These are phyloP conservation scores for Puccinia horiana DNA, from an alignment of 1,284 basidiomycete genomes.

Conservation along the genomic window DNA sequence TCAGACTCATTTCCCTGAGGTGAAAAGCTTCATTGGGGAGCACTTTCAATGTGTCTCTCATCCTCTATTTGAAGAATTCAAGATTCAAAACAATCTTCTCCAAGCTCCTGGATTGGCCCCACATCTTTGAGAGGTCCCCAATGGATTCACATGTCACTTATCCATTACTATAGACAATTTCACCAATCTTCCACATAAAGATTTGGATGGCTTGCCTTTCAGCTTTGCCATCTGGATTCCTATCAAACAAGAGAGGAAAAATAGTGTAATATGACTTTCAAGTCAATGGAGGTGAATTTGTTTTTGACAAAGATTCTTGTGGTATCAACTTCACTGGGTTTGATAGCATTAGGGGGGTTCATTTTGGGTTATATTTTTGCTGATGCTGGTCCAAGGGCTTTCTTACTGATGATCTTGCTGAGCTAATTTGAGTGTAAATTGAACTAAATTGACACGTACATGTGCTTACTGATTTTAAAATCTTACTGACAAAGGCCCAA, in stretches of 20 bases:
- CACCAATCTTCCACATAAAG: background rate
- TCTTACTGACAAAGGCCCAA: too few species aligned
- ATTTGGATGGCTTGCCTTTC: background rate
- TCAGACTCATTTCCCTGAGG: background rate
- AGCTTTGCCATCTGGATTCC: background rate
- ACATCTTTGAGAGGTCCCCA: background rate
- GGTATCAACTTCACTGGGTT: background rate
- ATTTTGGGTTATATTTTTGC: too few species aligned
- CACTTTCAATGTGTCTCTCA: background rate
- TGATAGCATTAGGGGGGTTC: too few species aligned
- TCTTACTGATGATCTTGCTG: too few species aligned
- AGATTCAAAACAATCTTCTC: background rate
- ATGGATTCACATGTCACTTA: constrained; percentile 1
- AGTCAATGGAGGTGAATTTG: background rate
- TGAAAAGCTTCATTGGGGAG: background rate
- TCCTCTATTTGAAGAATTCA: background rate
- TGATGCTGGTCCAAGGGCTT: too few species aligned
- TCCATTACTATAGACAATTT: background rate
- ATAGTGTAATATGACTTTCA: background rate
- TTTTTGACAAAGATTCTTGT: background rate
- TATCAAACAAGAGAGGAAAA: background rate
- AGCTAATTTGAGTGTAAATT: too few species aligned
- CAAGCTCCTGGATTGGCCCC: background rate
- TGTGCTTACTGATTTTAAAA: too few species aligned
- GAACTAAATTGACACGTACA: too few species aligned